Evolutionary conservation across 2,329 filamentous ascomycete species (phyloP).

Genomic region (Alternaria brassicicola): DNA sequence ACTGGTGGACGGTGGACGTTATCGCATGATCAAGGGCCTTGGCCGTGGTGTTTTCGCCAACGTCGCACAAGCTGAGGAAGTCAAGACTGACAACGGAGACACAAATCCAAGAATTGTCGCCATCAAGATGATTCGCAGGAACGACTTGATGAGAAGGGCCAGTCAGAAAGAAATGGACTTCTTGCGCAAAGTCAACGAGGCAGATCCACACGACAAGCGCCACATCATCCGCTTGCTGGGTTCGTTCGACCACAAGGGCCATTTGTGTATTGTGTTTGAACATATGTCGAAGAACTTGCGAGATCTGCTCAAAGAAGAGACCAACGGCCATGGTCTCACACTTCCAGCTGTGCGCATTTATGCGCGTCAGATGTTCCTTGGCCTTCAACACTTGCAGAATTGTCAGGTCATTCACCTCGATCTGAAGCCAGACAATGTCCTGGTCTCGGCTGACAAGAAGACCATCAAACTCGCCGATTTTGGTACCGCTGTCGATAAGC

Average conservation of each 20-base stretch:
- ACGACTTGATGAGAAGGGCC: conserved; percentile 90
- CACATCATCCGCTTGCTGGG: conserved; percentile 88
- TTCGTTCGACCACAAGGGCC: conserved; percentile 90
- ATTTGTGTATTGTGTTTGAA: conserved; percentile 97
- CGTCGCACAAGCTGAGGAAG: conserved; percentile 76
- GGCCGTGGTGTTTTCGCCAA: conserved; percentile 97
- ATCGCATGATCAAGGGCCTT: conserved; percentile 84
- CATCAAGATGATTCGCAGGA: conserved; percentile 97
- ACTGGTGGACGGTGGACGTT: conserved; percentile 81
- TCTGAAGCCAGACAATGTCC: conserved; percentile 95
- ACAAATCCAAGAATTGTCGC: conserved; percentile 70
- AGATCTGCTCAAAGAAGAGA: conserved; percentile 91
- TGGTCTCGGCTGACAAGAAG: conserved; percentile 65
- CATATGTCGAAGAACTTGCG: conserved; percentile 84
- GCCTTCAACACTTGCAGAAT: conserved; percentile 83
- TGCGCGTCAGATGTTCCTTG: conserved; percentile 92
- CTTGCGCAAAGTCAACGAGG: conserved; percentile 81
- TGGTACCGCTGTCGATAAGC: conserved; percentile 90
- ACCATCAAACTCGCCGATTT: conserved; percentile 94
- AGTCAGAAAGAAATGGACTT: conserved; percentile 95
- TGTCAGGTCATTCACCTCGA: conserved; percentile 95
- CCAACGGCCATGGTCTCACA: conserved; percentile 82
- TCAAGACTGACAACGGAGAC: conserved; percentile 47
- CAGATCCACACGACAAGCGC: conserved; percentile 87
- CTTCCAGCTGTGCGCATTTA: conserved; percentile 85